Percentiles rank a stretch among this genome's conserved stretches.
Conservation (phyloP, 78 protist genomes). For the Cyanophora paradoxa region DNA sequence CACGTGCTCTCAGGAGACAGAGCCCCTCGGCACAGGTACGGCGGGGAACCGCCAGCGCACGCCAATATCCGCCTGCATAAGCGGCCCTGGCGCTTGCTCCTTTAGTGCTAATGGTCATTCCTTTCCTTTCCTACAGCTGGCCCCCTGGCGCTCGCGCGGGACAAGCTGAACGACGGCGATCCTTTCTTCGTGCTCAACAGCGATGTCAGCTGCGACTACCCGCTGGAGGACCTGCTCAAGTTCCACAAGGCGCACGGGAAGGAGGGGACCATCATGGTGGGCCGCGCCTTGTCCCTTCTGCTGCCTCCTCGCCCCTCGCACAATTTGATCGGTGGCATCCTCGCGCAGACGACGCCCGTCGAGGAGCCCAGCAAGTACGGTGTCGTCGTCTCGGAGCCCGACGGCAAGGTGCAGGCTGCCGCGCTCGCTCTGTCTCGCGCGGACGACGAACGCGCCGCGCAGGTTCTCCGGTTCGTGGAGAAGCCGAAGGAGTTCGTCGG, state of each 20-base stretch:
- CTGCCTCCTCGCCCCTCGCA: neutral
- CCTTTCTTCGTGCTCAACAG: slow-evolving; percentile 88
- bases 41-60: too few species aligned
- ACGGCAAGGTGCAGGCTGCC: slow-evolving; percentile 49
- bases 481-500: too few species aligned
- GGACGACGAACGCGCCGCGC: neutral
- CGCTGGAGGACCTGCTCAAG: slow-evolving; percentile 63
- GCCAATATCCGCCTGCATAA: too few species aligned
- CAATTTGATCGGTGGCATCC: too few species aligned
- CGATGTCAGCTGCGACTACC: slow-evolving; percentile 86
- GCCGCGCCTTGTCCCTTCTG: neutral
- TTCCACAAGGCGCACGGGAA: slow-evolving; percentile 87
- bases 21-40: slow-evolving; percentile 93
- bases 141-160: slow-evolving; percentile 83
- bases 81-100: too few species aligned
- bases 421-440: slow-evolving; percentile 30
- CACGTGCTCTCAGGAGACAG: slow-evolving; percentile 63
- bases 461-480: slow-evolving; percentile 75
- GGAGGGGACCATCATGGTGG: slow-evolving; percentile 89
- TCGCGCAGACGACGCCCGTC: too few species aligned
- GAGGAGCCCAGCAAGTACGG: slow-evolving; percentile 91
- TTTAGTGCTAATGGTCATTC: too few species aligned
- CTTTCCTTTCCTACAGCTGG: too few species aligned
- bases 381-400: too few species aligned
- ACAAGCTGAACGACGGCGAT: slow-evolving; percentile 37